Percentiles rank a stretch among this genome's conserved stretches.
Evolutionary conservation across 2,329 filamentous ascomycete genomes (phyloP).

Genomic region (Beauveria varroae): DNA sequence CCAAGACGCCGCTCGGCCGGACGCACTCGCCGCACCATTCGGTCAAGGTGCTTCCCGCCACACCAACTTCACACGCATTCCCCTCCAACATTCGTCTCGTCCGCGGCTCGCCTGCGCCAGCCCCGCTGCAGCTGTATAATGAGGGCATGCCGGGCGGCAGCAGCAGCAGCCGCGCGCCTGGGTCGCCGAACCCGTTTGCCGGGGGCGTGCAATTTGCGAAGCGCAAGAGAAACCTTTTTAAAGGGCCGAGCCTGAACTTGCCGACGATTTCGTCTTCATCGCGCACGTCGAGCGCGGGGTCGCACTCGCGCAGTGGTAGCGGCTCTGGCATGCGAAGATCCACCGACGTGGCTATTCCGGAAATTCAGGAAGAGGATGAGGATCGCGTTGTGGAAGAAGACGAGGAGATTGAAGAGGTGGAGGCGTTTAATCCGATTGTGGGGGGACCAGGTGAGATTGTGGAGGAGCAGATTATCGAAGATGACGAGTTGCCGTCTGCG

Average conservation of each 20-base stretch:
- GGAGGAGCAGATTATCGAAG: conserved; percentile 41
- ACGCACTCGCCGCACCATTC: conserved; percentile 78
- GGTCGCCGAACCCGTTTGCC: conserved; percentile 51
- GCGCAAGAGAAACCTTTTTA: conserved; percentile 73
- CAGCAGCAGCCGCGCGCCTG: conserved; percentile 30
- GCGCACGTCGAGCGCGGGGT: conserved; percentile 23
- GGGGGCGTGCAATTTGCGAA: conserved; percentile 70
- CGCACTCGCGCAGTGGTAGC: conserved; percentile 53
- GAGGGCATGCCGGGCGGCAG: conserved; percentile 44
- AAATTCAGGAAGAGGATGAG: conserved; percentile 52
- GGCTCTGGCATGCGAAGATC: conserved; percentile 56
- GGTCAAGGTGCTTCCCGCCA: conserved; percentile 90
- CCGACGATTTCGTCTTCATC: conserved; percentile 27
- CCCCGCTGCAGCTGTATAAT: conserved; percentile 44
- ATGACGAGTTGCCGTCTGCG: conserved; percentile 24
- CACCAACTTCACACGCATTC: conserved; percentile 67
- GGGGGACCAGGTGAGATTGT: conserved; percentile 35
- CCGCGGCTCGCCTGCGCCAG: conserved; percentile 44
- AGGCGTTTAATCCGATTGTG: conserved; percentile 47
- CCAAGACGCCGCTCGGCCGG: conserved; percentile 56
- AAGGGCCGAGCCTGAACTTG: conserved; percentile 60
- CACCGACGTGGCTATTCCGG: conserved; percentile 60
- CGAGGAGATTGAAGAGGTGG: conserved; percentile 50
- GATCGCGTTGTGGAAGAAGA: conserved; percentile 41
- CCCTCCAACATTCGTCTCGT: conserved; percentile 82